Base-by-base conservation (phyloP, 2,329 filamentous ascomycete genomes). In the Neurospora crassa region DNA sequence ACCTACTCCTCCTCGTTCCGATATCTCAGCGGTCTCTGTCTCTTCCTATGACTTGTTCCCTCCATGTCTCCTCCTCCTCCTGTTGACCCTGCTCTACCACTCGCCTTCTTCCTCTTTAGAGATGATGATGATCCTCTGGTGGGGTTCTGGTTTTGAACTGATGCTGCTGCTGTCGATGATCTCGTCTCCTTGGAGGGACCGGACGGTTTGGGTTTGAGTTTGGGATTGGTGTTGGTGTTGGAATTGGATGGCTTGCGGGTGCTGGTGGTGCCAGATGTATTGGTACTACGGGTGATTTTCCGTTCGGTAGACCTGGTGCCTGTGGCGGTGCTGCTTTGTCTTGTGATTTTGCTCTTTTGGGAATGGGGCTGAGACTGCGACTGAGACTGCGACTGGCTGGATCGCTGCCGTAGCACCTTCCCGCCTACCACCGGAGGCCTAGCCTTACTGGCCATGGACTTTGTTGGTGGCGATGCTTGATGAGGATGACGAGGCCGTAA, bases 1-100 rank as follows among this genome's bases (percentile, higher is more conserved):
- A 16, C 47, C 47, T 59, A 68, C 34, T 68, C 72, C 68, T 73
- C 69, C 14, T 74, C 74, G 42, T 71, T 68, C 69, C 75, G 69
- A 68, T 75, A 76, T 68, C 75, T 69, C 29, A 72, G 69, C 20
- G 75, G 75, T 69, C 75, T 76, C 71, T 74, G 73, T 8, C 75
- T 72, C 72, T 75, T 76, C 43, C 75, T 59, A 8, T 10, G 11
- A 34, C 34, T 70, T 11, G 20, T 18, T 10, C 10, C 14, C 5
- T 20, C 59, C 6, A n/a, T n/a, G n/a, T 8, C 34, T 37, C 34
- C 34, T 37, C 7, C 34, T 8, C 1, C 8, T 8, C 34, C 7
- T 37, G 7, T 37, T 8, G 34, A 37, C 5, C 34, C 5, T 37
- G 34, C 34, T 37, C 34, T 7, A 34, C 34, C 34, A 37, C 34